Conservation (phyloP, 106 monocot species). For the Allium cepa region DNA sequence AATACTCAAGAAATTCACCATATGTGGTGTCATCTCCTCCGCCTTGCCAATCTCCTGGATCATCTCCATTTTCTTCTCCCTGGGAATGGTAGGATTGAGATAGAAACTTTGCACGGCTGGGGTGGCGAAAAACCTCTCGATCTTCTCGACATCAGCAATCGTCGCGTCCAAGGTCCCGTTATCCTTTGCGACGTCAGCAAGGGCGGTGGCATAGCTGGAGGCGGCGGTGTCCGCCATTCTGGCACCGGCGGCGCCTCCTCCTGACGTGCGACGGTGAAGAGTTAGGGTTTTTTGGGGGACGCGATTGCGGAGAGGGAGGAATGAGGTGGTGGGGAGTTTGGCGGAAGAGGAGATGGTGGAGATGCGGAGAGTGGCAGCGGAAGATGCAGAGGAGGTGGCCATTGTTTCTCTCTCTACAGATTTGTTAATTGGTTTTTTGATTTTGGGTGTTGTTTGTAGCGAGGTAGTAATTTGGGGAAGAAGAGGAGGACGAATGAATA, state of each 20-base stretch:
- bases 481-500: too few species aligned
- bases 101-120: conserved; percentile 37
- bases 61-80: conserved; percentile 47
- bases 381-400: not conserved
- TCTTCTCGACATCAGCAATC: conserved; percentile 61
- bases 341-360: conserved; percentile 23
- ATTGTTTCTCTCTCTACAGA: too few species aligned
- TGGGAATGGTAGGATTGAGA: conserved; percentile 47
- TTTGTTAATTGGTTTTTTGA: too few species aligned
- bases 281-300: conserved; percentile 7
- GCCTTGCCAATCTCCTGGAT: conserved; percentile 41
- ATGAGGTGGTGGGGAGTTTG: conserved; percentile 8
- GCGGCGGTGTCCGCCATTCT: conserved; percentile 47
- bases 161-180: conserved; percentile 57
- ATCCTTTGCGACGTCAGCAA: conserved; percentile 47
- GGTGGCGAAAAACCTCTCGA: conserved; percentile 44
- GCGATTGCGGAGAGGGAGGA: conserved; percentile 21
- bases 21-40: conserved; percentile 44
- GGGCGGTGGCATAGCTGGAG: conserved; percentile 66
- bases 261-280: conserved; percentile 17
- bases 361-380: conserved; percentile 34
- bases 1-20: conserved; percentile 67
- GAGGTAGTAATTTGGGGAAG: too few species aligned
- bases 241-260: conserved; percentile 26
- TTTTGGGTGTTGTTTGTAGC: too few species aligned